A percentile compares a stretch with the other conserved stretches of the same genome.
These are phyloP conservation scores for Acacia pycnantha DNA, from an alignment of 331 rosid species.

Conservation along the genomic window DNA sequence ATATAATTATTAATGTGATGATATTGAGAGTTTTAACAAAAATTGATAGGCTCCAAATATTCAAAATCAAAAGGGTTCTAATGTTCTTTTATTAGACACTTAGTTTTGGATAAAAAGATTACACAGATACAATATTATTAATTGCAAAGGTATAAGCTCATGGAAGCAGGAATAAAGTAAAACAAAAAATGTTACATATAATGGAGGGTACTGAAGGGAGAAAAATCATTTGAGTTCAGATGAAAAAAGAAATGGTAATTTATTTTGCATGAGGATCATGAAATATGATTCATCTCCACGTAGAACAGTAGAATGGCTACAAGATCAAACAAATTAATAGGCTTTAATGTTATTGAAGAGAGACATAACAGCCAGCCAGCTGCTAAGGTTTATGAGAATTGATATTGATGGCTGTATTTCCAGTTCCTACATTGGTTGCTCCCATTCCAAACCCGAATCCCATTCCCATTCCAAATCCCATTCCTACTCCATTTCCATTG, in stretches of 20 bases:
- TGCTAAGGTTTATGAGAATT: conserved; percentile 30
- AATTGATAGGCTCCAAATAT: not conserved
- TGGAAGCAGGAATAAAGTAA: not conserved
- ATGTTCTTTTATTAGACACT: not conserved
- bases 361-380: not conserved
- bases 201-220: not conserved
- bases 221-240: not conserved
- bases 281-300: not conserved
- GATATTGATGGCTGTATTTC: not conserved
- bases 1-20: no score
- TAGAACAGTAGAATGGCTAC: not conserved
- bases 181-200: not conserved
- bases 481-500: conserved; percentile 25
- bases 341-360: not conserved
- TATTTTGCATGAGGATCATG: not conserved
- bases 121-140: not conserved
- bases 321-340: not conserved
- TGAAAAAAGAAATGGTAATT: not conserved
- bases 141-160: not conserved
- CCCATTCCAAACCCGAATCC: conserved; percentile 50
- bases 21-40: not conserved
- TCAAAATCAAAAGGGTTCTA: no score
- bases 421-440: conserved; percentile 10
- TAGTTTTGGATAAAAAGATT: not conserved
- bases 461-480: conserved; percentile 54